Evolutionary conservation across 148 eudicot genomes (phyloP), one percentile per base, ranked within the genome.

Genomic region (Rhododendron ovatum): DNA sequence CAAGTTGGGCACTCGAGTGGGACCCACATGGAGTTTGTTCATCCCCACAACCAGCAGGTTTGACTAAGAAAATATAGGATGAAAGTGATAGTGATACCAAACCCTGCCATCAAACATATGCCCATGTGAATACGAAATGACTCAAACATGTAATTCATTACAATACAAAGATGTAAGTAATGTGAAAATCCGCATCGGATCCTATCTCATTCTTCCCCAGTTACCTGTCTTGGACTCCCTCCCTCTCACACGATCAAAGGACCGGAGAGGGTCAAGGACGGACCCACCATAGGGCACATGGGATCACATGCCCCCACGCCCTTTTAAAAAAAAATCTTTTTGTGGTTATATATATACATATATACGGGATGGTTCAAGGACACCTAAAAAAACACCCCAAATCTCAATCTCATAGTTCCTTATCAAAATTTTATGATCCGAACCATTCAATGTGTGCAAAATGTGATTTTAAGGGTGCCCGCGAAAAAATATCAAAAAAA

Each of bases 11-110:
- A 35, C 33, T 88, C 0, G 95, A 87, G 80, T 92, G 94, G 17
- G 93, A 84, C 35, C 86, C 88, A 78, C 98, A 94, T 8, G 87
- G 88, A 22, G 88, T 91, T 11, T 81, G 59, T 69, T 86, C 91
- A 80, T 90, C 90, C 1, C 98, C 98, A 82, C 98, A 94, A 7
- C 93, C 95, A 78, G 15, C 74, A 14, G 98, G 98, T 84, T 88
- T 92, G 9, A 91, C 89, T 84, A 93, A 89, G 90, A 93, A 91
- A n/a, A 93, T 45, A 87, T 94, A 88, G 9, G 98, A 90, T 50
- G 94, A 87, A 73, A 94, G 35, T 30, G 98, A 92, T 15, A 94
- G 63, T 28, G 87, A 89, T 10, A 85, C 87, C 86, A 93, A 86
- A 11, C 98, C 98, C 98, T 94, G 91, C 24, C 45, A 84, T n/a